Conservation (phyloP, 2,329 filamentous ascomycete genomes). For the Fusarium denticulatum region DNA sequence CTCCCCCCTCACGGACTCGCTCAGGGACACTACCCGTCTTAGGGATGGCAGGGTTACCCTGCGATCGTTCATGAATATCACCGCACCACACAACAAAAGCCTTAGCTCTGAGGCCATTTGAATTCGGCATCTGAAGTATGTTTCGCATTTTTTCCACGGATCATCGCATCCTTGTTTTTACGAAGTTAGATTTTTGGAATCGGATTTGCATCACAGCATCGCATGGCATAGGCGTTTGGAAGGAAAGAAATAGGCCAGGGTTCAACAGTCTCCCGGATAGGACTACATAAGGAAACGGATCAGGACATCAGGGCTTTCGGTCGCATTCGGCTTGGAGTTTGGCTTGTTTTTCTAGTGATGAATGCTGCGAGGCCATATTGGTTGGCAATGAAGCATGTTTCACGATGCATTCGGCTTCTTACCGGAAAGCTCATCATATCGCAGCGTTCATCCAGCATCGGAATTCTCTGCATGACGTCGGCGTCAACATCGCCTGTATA, state of each 20-base stretch:
- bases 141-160: slow-evolving; percentile 14
- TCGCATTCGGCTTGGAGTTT: slow-evolving; percentile 35
- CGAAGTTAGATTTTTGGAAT: slow-evolving; percentile 30
- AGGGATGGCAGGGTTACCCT: slow-evolving; percentile 43
- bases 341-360: slow-evolving; percentile 13
- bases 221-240: slow-evolving; percentile 47
- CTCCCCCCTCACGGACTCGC: slow-evolving; percentile 39
- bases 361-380: background rate
- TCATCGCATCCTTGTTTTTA: slow-evolving; percentile 31
- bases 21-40: slow-evolving; percentile 50
- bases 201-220: slow-evolving; percentile 41
- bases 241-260: slow-evolving; percentile 30
- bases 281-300: slow-evolving; percentile 20
- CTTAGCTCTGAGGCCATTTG: slow-evolving; percentile 9
- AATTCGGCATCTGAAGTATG: slow-evolving; percentile 3
- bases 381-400: slow-evolving; percentile 6
- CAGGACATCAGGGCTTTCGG: slow-evolving; percentile 8
- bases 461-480: background rate
- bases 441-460: slow-evolving; percentile 1
- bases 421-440: background rate
- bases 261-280: slow-evolving; percentile 19
- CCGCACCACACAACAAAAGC: background rate
- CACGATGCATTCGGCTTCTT: slow-evolving; percentile 5
- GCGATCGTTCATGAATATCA: background rate
- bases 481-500: slow-evolving; percentile 21